phyloP scores from a whole-genome alignment of 192 early-diverging fungal species.

The Coemansia sp. region DNA sequence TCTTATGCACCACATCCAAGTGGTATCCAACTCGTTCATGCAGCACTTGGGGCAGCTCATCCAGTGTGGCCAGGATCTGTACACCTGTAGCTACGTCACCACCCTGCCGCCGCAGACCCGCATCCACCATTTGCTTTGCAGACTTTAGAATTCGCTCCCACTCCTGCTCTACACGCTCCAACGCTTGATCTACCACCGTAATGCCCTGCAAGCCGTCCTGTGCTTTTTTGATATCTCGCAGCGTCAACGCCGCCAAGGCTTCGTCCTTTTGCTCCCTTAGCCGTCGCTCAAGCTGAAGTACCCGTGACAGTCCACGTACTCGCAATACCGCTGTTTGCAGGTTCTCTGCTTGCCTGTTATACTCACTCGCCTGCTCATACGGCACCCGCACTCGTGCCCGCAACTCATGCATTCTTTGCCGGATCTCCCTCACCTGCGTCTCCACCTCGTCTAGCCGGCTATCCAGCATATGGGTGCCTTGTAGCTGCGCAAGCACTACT shows the following conservation, averaged over 20 bases:
- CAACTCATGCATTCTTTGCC: conserved; percentile 31
- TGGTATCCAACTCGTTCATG: conserved; percentile 7
- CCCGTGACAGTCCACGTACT: conserved; percentile 19
- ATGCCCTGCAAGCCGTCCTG: conserved; percentile 19
- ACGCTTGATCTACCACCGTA: conserved; percentile 20
- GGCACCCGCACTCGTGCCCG: conserved; percentile 40
- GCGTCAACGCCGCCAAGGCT: conserved; percentile 36
- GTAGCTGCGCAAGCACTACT: conserved; percentile 25
- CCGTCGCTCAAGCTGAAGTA: conserved; percentile 34
- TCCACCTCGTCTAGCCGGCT: conserved; percentile 26
- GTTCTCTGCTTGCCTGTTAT: conserved; percentile 20
- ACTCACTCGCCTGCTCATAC: conserved; percentile 28
- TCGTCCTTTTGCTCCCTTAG: conserved; percentile 29
- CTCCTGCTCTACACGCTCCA: conserved; percentile 4
- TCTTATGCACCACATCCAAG: conserved; percentile 5
- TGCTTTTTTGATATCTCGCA: conserved; percentile 33
- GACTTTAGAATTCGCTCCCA: conserved; percentile 9
- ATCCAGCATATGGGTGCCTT: conserved; percentile 27
- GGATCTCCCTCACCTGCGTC: conserved; percentile 41
- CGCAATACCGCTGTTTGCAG: conserved; percentile 25
- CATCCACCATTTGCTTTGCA: conserved; percentile 21
- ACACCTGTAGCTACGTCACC: conserved; percentile 34
- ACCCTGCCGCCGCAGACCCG: conserved; percentile 25
- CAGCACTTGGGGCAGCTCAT: conserved; percentile 14
- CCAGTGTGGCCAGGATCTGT: conserved; percentile 29